phyloP scores from a whole-genome alignment of 1,284 basidiomycete genomes.

The Ganoderma boninense region DNA sequence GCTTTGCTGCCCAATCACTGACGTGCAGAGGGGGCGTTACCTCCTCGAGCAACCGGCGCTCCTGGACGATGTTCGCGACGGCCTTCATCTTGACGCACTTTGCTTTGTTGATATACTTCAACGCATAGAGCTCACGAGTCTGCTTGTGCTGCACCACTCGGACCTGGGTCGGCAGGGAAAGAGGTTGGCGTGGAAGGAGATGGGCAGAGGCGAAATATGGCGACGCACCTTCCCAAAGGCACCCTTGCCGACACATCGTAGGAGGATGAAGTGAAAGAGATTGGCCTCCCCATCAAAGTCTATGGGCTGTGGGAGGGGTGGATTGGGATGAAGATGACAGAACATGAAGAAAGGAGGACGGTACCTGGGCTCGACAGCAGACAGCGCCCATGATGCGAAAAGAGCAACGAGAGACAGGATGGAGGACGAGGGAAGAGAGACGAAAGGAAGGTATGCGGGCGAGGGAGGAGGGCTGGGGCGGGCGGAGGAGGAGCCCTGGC shows the following conservation, averaged over 20 bases:
- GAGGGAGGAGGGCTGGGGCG: constrained; percentile 21
- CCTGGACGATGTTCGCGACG: constrained; percentile 96
- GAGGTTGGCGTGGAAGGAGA: constrained; percentile 5
- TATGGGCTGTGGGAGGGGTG: constrained; percentile 72
- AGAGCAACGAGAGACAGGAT: constrained; percentile 33
- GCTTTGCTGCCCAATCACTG: background rate
- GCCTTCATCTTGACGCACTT: constrained; percentile 99
- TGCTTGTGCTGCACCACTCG: constrained; percentile 99
- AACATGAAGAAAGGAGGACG: constrained; percentile 31
- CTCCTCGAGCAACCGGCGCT: constrained; percentile 92
- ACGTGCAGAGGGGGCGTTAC: constrained; percentile 47
- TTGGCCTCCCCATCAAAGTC: constrained; percentile 98
- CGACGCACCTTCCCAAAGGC: constrained; percentile 93
- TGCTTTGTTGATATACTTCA: constrained; percentile 99
- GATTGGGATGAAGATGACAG: constrained; percentile 14
- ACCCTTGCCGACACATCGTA: constrained; percentile 96
- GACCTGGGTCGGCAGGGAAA: constrained; percentile 64
- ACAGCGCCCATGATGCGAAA: constrained; percentile 76
- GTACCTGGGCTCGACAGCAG: constrained; percentile 84
- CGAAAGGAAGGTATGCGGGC: constrained; percentile 31
- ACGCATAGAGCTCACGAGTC: constrained; percentile 92
- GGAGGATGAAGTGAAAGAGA: constrained; percentile 95
- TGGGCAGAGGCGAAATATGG: background rate
- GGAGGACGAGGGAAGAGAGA: constrained; percentile 32
- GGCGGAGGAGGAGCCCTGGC: constrained; percentile 27